Evolutionary conservation across 2,329 filamentous ascomycete genomes (phyloP).

Genomic region (Arthroderma sp.): DNA sequence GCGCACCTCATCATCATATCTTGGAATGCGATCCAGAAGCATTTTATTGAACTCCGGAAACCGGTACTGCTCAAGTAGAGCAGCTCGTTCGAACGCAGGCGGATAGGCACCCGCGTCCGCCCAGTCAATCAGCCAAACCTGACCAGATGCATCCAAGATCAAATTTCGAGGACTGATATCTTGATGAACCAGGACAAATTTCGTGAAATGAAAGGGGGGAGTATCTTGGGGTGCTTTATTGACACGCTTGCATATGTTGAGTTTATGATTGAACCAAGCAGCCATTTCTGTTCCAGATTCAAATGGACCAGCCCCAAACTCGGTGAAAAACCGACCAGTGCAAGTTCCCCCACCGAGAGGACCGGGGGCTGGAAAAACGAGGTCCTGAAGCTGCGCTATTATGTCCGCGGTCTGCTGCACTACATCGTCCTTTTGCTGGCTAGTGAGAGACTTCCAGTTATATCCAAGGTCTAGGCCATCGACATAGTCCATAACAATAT

Average conservation of each 20-base stretch:
- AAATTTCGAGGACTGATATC: conserved; percentile 24
- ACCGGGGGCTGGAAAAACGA: conserved; percentile 8
- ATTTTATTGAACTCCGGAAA: conserved; percentile 14
- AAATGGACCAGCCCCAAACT: conserved; percentile 14
- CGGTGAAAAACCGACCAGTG: conserved; percentile 10
- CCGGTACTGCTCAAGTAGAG: not conserved
- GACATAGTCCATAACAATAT: conserved; percentile 20
- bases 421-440: conserved; percentile 10
- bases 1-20: conserved; percentile 10
- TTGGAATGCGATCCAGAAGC: conserved; percentile 11
- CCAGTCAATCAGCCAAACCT: conserved; percentile 26
- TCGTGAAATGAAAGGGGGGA: conserved; percentile 16
- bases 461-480: conserved; percentile 14
- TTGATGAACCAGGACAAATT: conserved; percentile 25
- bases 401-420: conserved; percentile 13
- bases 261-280: conserved; percentile 17
- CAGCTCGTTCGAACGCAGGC: conserved; percentile 11
- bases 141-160: conserved; percentile 21
- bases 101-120: conserved; percentile 22
- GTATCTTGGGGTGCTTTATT: conserved; percentile 14
- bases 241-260: conserved; percentile 11
- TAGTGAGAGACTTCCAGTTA: conserved; percentile 13
- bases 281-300: conserved; percentile 10
- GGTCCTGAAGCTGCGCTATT: conserved; percentile 14
- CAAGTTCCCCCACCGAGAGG: conserved; percentile 7